phyloP scores from a whole-genome alignment of 2,329 filamentous ascomycete species.

The Malbranchea cinnamomea region DNA sequence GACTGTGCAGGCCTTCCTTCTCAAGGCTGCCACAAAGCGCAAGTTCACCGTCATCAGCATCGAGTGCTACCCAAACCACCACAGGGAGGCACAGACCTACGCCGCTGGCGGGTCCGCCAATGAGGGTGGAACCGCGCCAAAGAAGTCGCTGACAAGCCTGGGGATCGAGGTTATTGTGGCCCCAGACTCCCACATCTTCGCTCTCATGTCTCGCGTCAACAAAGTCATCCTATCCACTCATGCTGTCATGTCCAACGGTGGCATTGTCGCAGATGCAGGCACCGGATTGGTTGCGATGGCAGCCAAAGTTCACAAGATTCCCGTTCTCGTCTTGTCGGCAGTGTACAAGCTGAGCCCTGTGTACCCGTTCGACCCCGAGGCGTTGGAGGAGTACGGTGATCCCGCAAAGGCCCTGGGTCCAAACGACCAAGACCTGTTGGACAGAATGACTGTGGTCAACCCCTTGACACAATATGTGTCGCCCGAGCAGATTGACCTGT shows the following conservation, averaged over 20 bases:
- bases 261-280: conserved; percentile 71
- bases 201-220: conserved; percentile 88
- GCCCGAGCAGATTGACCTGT: conserved; percentile 46
- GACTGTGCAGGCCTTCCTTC: conserved; percentile 78
- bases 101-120: conserved; percentile 40
- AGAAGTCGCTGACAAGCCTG: conserved; percentile 60
- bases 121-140: conserved; percentile 33
- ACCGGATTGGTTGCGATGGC: conserved; percentile 70
- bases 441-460: conserved; percentile 62
- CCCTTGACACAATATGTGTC: conserved; percentile 73
- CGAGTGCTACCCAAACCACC: conserved; percentile 56
- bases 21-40: conserved; percentile 74
- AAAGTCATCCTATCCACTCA: conserved; percentile 87
- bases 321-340: conserved; percentile 77
- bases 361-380: conserved; percentile 68
- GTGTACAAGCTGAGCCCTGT: conserved; percentile 90
- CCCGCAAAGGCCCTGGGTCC: conserved; percentile 62
- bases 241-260: conserved; percentile 76
- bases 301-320: conserved; percentile 65
- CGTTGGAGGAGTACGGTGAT: conserved; percentile 74
- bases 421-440: conserved; percentile 64
- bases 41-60: conserved; percentile 84
- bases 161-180: conserved; percentile 75
- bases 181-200: conserved; percentile 72
- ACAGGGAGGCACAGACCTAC: conserved; percentile 46